phyloP scores from a whole-genome alignment of 495 filamentous ascomycete species.

The Darksidea phi region DNA sequence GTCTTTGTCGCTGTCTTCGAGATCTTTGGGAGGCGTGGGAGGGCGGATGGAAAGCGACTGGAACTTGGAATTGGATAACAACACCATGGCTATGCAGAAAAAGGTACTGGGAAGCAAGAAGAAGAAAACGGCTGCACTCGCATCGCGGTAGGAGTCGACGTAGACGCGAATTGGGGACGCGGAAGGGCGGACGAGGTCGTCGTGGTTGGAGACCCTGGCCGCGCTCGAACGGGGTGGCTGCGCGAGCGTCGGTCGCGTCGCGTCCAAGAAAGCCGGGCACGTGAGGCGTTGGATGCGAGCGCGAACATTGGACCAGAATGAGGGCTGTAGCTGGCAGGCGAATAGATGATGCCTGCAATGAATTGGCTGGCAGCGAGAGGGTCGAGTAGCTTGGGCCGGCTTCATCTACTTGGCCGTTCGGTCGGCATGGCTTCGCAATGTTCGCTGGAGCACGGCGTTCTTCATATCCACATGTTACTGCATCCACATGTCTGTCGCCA shows the following conservation, averaged over 20 bases:
- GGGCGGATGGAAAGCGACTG: slow-evolving; percentile 52
- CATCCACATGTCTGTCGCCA: no score
- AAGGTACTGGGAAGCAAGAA: slow-evolving; percentile 16
- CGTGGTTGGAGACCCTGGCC: background rate
- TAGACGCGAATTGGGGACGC: background rate
- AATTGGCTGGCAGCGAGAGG: no score
- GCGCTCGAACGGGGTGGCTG: slow-evolving; percentile 17
- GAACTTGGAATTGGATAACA: slow-evolving; percentile 38
- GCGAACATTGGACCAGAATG: background rate
- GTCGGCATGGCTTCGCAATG: no score
- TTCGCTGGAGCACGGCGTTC: no score
- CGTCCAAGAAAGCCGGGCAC: background rate
- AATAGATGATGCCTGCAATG: no score
- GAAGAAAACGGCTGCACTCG: slow-evolving; percentile 7
- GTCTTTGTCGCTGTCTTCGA: slow-evolving; percentile 42
- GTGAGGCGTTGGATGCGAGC: background rate
- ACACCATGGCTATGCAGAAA: slow-evolving; percentile 42
- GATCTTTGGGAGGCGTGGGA: slow-evolving; percentile 62
- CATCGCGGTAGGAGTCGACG: slow-evolving; percentile 6
- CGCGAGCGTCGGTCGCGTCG: background rate
- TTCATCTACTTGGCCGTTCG: no score
- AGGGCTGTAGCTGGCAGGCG: no score
- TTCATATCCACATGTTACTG: no score
- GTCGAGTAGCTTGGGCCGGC: no score
- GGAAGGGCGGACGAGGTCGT: background rate